Evolutionary conservation across 1,139 yeast genomes (phyloP).

Genomic region (Hemisphaericaspora xylanilytica): DNA sequence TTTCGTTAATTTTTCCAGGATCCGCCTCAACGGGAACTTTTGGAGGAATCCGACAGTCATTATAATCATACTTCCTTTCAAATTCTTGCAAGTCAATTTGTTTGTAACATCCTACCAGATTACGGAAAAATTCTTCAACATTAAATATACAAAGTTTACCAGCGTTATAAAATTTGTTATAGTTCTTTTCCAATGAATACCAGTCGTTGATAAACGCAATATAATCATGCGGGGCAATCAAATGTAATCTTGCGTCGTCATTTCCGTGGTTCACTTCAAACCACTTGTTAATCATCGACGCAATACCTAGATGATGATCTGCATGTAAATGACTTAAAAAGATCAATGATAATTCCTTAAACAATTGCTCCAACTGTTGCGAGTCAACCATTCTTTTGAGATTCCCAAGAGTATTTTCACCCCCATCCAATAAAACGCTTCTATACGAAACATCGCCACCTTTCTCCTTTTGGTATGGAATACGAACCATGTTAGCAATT

Average conservation of each 20-base stretch:
- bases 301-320: constrained; percentile 89
- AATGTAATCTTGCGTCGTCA: constrained; percentile 35
- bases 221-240: constrained; percentile 78
- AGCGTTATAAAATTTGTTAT: constrained; percentile 31
- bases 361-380: constrained; percentile 33
- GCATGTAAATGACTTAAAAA: constrained; percentile 93
- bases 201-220: constrained; percentile 69
- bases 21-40: constrained; percentile 15
- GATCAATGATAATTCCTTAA: constrained; percentile 60
- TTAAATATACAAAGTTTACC: constrained; percentile 54
- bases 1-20: constrained; percentile 15
- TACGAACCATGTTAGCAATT: constrained; percentile 67
- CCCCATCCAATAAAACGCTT: constrained; percentile 75
- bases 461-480: constrained; percentile 44
- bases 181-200: constrained; percentile 51
- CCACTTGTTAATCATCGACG: constrained; percentile 73
- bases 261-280: constrained; percentile 33
- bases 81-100: constrained; percentile 17
- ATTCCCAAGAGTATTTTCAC: constrained; percentile 86
- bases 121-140: constrained; percentile 58
- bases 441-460: constrained; percentile 33
- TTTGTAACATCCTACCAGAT: constrained; percentile 25
- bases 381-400: constrained; percentile 53
- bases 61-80: not conserved
- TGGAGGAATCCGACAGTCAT: not conserved